These are phyloP conservation scores for Oryza coarctata DNA, from an alignment of 176 grass and related monocot genomes.

Conservation along the genomic window DNA sequence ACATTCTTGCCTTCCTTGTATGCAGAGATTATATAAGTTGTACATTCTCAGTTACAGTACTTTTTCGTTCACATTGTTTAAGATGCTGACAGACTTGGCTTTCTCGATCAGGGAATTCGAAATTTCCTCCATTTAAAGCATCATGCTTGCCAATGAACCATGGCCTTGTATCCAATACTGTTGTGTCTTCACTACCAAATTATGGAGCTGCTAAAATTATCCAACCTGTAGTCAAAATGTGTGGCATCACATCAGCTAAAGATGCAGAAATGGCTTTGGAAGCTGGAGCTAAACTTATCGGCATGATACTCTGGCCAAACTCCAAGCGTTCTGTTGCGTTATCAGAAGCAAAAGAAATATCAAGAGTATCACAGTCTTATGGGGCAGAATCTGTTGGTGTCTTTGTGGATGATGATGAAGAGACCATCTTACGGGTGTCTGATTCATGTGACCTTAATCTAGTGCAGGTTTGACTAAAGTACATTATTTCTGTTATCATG, in stretches of 20 bases:
- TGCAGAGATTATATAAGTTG: background rate
- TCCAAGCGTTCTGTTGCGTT: slow-evolving; percentile 71
- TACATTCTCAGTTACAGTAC: too few species aligned
- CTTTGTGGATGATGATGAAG: slow-evolving; percentile 87
- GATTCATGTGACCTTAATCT: slow-evolving; percentile 67
- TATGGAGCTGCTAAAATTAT: slow-evolving; percentile 17
- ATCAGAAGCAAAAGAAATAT: slow-evolving; percentile 70
- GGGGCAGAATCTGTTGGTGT: slow-evolving; percentile 78
- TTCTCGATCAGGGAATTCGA: slow-evolving; percentile 34
- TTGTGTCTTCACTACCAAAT: slow-evolving; percentile 16
- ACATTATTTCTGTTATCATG: background rate
- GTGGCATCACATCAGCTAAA: slow-evolving; percentile 73
- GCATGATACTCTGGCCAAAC: slow-evolving; percentile 84
- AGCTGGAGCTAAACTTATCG: slow-evolving; percentile 77
- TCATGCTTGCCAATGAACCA: slow-evolving; percentile 31
- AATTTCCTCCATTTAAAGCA: slow-evolving; percentile 9
- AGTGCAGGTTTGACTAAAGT: slow-evolving; percentile 54
- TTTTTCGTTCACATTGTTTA: background rate
- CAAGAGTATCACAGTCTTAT: slow-evolving; percentile 58
- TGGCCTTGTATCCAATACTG: background rate
- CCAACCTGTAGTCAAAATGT: slow-evolving; percentile 83
- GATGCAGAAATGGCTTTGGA: slow-evolving; percentile 70
- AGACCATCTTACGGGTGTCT: slow-evolving; percentile 62
- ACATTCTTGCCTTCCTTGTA: background rate
- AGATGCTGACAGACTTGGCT: background rate